Conservation (phyloP, 352 stramenopile species). For the Pythium rishiriense region DNA sequence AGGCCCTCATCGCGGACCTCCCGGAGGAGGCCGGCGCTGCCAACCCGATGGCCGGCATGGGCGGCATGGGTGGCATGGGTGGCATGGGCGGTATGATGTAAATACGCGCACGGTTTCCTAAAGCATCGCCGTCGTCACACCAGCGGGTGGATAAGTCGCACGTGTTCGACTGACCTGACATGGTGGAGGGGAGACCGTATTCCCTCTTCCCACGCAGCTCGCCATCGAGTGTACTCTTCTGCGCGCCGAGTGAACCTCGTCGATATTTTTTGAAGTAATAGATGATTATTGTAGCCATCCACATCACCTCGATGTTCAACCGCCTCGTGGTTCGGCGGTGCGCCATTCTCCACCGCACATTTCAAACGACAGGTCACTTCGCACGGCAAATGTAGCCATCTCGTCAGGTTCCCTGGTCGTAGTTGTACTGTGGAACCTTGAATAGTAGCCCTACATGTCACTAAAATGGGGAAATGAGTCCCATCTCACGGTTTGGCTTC, state of each 20-base stretch:
- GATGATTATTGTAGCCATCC: constrained; percentile 43
- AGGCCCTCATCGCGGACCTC: constrained; percentile 98
- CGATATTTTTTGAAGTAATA: constrained; percentile 40
- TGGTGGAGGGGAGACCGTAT: constrained; percentile 4
- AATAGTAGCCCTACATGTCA: neutral
- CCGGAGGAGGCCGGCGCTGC: constrained; percentile 80
- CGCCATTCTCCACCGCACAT: neutral
- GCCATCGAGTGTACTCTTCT: too few species aligned
- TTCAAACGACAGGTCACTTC: too few species aligned
- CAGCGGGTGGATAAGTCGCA: neutral
- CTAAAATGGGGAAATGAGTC: neutral
- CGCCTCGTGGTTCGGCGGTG: neutral
- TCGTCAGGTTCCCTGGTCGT: constrained; percentile 5
- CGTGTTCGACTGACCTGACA: neutral
- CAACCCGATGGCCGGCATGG: constrained; percentile 77
- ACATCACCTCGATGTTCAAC: neutral
- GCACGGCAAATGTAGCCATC: constrained; percentile 25
- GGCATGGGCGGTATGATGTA: constrained; percentile 89
- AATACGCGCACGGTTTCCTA: constrained; percentile 17
- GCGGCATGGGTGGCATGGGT: constrained; percentile 73
- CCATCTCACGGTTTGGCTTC: neutral
- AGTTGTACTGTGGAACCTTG: neutral
- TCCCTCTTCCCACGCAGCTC: neutral
- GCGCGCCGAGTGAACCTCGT: too few species aligned
- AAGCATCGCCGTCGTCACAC: constrained; percentile 11